Evolutionary conservation across 78 protist species (phyloP).

Genomic region (Dictyostelium intermedium): DNA sequence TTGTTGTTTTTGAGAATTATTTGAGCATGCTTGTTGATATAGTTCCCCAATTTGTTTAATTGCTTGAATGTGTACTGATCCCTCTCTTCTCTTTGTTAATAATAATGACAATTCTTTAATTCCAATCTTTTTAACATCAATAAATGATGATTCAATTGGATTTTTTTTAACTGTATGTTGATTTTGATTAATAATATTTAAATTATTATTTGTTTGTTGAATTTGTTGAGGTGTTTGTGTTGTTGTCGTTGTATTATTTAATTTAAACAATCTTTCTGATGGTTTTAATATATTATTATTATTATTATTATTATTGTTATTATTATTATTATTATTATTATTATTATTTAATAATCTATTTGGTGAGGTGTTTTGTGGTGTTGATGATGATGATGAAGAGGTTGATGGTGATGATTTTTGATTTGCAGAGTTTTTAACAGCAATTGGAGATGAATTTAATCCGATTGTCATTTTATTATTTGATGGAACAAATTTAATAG

Average conservation of each 20-base stretch:
- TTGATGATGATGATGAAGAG: neutral
- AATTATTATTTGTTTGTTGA: neutral
- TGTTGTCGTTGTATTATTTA: neutral
- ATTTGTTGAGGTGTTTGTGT: neutral
- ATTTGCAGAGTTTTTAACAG: neutral
- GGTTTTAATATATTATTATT: neutral
- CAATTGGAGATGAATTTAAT: neutral
- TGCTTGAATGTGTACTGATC: constrained; percentile 34
- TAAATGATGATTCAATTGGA: constrained; percentile 22
- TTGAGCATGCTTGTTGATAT: constrained; percentile 4
- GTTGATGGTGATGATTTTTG: neutral
- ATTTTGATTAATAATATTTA: neutral
- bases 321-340: neutral
- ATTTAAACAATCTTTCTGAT: constrained; percentile 17
- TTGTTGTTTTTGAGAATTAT: neutral
- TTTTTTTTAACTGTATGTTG: neutral
- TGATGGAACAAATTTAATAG: neutral
- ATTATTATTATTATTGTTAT: neutral
- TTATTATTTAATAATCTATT: neutral
- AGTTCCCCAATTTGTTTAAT: constrained; percentile 35
- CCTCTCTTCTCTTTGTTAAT: constrained; percentile 59
- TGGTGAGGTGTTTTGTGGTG: neutral
- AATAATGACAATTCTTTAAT: constrained; percentile 29
- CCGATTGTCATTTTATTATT: neutral
- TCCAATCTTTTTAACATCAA: constrained; percentile 27